Percentiles rank a stretch among this genome's conserved stretches.
phyloP scores from a whole-genome alignment of 371 early-diverging fungal species.

The Rhizopus stolonifer region DNA sequence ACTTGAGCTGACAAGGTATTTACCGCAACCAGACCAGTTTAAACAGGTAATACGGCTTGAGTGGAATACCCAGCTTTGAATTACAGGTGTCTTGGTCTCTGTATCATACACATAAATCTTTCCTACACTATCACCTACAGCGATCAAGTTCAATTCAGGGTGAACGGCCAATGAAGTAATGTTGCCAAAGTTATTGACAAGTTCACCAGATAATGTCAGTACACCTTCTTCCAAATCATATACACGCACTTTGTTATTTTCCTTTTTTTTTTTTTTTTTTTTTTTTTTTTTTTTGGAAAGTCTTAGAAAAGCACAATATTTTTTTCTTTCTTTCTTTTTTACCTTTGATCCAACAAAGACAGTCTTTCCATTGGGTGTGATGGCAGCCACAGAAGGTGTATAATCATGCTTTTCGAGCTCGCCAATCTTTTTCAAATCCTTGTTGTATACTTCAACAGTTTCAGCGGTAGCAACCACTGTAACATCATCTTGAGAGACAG shows the following conservation, averaged over 20 bases:
- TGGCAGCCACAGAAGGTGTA: conserved; percentile 57
- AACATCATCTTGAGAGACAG: conserved; percentile 41
- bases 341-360: conserved; percentile 76
- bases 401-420: conserved; percentile 33
- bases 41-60: conserved; percentile 80
- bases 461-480: conserved; percentile 55
- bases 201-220: conserved; percentile 26
- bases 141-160: conserved; percentile 70
- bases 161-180: conserved; percentile 79
- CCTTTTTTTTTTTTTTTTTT: background rate
- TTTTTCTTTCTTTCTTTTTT: too few relatives aligned
- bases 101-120: conserved; percentile 78
- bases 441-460: conserved; percentile 39
- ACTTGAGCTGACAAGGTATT: conserved; percentile 76
- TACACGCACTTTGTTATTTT: conserved; percentile 55
- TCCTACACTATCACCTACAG: conserved; percentile 82
- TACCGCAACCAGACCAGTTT: conserved; percentile 77
- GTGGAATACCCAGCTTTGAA: conserved; percentile 89
- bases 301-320: too few relatives aligned
- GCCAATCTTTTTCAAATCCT: conserved; percentile 32
- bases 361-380: conserved; percentile 53
- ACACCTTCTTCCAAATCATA: conserved; percentile 26
- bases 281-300: background rate
- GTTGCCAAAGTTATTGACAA: conserved; percentile 59
- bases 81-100: conserved; percentile 50